These are phyloP conservation scores for Gypsophila paniculata DNA, from an alignment of 179 eudicot genomes.

Conservation along the genomic window DNA sequence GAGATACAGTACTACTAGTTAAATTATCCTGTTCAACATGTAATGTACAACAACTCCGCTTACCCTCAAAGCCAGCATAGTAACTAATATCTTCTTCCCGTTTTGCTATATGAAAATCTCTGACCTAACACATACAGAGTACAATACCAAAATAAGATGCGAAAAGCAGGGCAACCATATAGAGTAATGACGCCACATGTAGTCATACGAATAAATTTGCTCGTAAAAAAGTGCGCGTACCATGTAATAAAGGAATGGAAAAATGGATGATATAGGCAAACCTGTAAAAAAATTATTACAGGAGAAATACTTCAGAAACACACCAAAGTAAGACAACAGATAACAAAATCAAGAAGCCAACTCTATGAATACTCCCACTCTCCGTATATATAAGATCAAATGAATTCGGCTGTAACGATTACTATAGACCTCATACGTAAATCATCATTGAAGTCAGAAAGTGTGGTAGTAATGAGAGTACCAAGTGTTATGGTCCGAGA, in stretches of 20 bases:
- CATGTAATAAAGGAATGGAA: slow-evolving; percentile 70
- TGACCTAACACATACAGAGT: slow-evolving; percentile 32
- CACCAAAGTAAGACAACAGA: neutral
- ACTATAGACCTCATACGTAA: neutral
- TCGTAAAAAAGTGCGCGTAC: slow-evolving; percentile 24
- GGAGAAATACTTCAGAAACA: slow-evolving; percentile 15
- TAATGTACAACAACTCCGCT: slow-evolving; percentile 15
- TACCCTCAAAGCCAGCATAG: slow-evolving; percentile 77
- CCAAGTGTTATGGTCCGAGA: neutral
- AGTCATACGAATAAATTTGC: neutral
- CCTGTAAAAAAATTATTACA: slow-evolving; percentile 35
- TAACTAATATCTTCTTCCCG: slow-evolving; percentile 68
- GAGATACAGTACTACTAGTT: neutral
- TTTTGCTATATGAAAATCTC: slow-evolving; percentile 59
- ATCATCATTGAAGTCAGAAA: neutral
- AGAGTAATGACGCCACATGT: no score
- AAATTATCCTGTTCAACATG: neutral
- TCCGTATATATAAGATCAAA: neutral
- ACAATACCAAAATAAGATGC: neutral
- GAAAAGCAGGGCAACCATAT: neutral
- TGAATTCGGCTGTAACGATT: neutral
- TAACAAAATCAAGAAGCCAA: neutral
- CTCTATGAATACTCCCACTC: neutral
- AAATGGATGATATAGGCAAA: slow-evolving; percentile 65
- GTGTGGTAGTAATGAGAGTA: neutral